Evolutionary conservation across 306 rosid species (phyloP).

Genomic region (Cicer pinnatifidum): DNA sequence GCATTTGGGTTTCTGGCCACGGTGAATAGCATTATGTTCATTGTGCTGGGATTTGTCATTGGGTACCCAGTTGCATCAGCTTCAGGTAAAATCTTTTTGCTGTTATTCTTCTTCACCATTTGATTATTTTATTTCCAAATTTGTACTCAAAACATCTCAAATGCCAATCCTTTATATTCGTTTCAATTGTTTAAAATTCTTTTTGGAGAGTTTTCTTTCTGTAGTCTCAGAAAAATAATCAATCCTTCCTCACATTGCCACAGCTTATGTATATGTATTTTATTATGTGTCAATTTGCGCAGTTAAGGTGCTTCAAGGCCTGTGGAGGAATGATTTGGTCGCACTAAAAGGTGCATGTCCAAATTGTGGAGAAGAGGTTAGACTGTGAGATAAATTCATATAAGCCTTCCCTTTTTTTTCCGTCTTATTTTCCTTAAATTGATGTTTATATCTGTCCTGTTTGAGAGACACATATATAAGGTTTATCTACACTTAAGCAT

Average conservation of each 20-base stretch:
- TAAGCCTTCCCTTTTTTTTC: too few relatives aligned
- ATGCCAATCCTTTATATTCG: background rate
- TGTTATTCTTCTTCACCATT: background rate
- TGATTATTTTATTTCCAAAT: conserved; percentile 10
- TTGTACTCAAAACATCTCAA: conserved; percentile 4
- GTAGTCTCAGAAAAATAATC: background rate
- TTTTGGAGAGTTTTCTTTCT: background rate
- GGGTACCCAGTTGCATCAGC: conserved; percentile 68
- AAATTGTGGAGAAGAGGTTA: conserved; percentile 91
- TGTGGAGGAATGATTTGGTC: conserved; percentile 79
- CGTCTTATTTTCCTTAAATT: background rate
- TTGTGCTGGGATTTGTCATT: conserved; percentile 43
- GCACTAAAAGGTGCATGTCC: conserved; percentile 87
- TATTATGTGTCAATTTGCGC: conserved; percentile 37
- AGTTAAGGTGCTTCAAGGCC: conserved; percentile 82
- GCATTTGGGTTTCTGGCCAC: conserved; percentile 51
- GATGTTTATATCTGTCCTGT: conserved; percentile 23
- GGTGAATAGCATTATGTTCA: conserved; percentile 56
- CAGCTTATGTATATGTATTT: conserved; percentile 14
- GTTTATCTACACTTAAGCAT: conserved; percentile 12
- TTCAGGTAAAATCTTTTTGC: conserved; percentile 57
- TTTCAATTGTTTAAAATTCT: conserved; percentile 15
- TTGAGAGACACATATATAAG: conserved; percentile 2
- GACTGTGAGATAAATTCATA: conserved; percentile 25
- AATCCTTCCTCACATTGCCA: background rate